Evolutionary conservation across 108 stramenopile genomes (phyloP), one percentile per base, ranked within the genome.

Genomic region (Nitzschia sp.): DNA sequence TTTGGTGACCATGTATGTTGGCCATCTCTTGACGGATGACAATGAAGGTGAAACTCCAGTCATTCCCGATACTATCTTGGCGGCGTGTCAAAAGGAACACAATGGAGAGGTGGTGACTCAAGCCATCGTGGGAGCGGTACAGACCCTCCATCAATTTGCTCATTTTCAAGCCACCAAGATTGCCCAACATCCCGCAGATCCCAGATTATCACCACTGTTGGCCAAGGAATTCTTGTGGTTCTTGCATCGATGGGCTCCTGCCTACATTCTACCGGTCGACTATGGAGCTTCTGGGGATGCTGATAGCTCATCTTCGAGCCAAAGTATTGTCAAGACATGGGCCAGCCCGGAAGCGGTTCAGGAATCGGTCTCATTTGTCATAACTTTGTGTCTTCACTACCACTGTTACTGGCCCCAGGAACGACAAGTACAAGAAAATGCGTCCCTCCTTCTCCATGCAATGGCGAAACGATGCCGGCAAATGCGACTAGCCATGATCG

Each of bases 391-490:
- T 67, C 59, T 90, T 3, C 80, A 89, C 32, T 92, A 92, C 65
- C 84, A 88, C 54, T 92, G 89, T 55, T 83, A 77, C 53, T 95
- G 93, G 93, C 90, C 93, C 6, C 87, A 85, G 64, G 93, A 95
- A 80, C 69, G 71, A 26, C 81, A 85, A 58, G 81, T 95, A 2
- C 84, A 85, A 56, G 85, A 89, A 21, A 76, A 78, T 59, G 73
- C 87, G 0, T 61, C 80, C 1, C 27, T 63, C 9, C 73, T 95
- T 33, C 55, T 90, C 13, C 38, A 84, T 26, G 64, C 83, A 5
- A 63, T 95, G 41, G 84, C 82, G 0, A 89, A 84, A 53, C 73
- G 78, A 16, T 54, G 68, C 29, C 34, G 28, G 34, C 53, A 68
- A 38, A 78, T 91, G 41, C 79, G 89, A 30, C 32, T 71, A 26